Conservation (phyloP, 1,284 basidiomycete species). For the Ganoderma boninense region DNA sequence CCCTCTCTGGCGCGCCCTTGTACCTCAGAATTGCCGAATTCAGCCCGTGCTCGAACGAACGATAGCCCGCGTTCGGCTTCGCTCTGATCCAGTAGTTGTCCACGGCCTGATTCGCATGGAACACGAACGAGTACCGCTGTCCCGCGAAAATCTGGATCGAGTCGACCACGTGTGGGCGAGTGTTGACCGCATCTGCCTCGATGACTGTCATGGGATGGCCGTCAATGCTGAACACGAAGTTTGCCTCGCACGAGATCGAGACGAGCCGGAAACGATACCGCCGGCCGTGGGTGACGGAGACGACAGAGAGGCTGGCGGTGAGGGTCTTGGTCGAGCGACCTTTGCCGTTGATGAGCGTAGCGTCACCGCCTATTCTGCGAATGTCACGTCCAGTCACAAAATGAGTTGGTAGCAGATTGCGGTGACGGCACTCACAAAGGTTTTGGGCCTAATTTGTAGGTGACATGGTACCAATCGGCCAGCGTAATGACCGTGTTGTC, state of each 20-base stretch:
- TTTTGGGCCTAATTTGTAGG: conserved; percentile 11
- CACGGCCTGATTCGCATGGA: conserved; percentile 29
- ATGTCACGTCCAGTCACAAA: not conserved
- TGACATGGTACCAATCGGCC: conserved; percentile 37
- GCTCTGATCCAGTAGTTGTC: conserved; percentile 37
- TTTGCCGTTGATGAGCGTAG: conserved; percentile 61
- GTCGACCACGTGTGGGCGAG: conserved; percentile 44
- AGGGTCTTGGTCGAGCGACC: conserved; percentile 41
- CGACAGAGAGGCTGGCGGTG: conserved; percentile 39
- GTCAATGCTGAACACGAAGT: conserved; percentile 45
- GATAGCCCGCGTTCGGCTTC: conserved; percentile 44
- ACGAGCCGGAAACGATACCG: conserved; percentile 55
- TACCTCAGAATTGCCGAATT: conserved; percentile 66
- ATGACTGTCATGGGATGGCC: conserved; percentile 46
- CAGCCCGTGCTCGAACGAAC: conserved; percentile 46
- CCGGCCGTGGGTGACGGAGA: conserved; percentile 43
- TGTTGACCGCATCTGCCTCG: conserved; percentile 43
- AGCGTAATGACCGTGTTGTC: conserved; percentile 39
- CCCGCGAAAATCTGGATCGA: conserved; percentile 45
- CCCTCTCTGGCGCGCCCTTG: conserved; percentile 48
- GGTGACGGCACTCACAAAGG: not conserved
- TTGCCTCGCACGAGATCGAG: conserved; percentile 50
- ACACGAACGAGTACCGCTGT: conserved; percentile 49
- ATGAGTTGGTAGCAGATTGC: not conserved
- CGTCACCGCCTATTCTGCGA: conserved; percentile 19